phyloP scores from a whole-genome alignment of 352 stramenopile species.

The Elongisporangium prolatum region DNA sequence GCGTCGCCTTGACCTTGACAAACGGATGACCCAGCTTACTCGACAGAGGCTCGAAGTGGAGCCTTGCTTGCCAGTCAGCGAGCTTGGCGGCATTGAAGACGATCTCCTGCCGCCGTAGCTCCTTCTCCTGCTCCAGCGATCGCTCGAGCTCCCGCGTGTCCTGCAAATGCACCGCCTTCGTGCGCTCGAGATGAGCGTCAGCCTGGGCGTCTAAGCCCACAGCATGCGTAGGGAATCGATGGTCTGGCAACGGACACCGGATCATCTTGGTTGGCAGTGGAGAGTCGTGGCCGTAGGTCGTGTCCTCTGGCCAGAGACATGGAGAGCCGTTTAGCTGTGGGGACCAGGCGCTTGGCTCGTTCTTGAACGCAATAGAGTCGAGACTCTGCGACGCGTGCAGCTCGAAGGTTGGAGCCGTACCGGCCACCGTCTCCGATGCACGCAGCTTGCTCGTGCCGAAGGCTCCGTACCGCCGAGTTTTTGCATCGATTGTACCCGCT shows the following conservation, averaged over 20 bases:
- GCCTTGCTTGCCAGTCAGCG: conserved; percentile 27
- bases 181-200: conserved; percentile 20
- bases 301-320: conserved; percentile 45
- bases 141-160: conserved; percentile 21
- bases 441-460: conserved; percentile 38
- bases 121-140: conserved; percentile 28
- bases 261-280: conserved; percentile 26
- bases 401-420: conserved; percentile 16
- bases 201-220: conserved; percentile 11
- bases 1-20: conserved; percentile 26
- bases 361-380: conserved; percentile 19
- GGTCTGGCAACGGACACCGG: conserved; percentile 42
- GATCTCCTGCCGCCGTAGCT: conserved; percentile 17
- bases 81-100: conserved; percentile 30
- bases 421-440: conserved; percentile 17
- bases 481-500: conserved; percentile 35
- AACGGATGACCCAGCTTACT: conserved; percentile 43
- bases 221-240: conserved; percentile 20
- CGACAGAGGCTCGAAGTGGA: conserved; percentile 42
- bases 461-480: conserved; percentile 49
- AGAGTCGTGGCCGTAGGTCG: conserved; percentile 33
- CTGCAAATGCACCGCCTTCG: conserved; percentile 21
- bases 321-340: conserved; percentile 35
- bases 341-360: conserved; percentile 25
- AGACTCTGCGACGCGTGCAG: conserved; percentile 36